These are phyloP conservation scores for Ambrosiella cleistominuta DNA, from an alignment of 2,329 filamentous ascomycete genomes.

Conservation along the genomic window DNA sequence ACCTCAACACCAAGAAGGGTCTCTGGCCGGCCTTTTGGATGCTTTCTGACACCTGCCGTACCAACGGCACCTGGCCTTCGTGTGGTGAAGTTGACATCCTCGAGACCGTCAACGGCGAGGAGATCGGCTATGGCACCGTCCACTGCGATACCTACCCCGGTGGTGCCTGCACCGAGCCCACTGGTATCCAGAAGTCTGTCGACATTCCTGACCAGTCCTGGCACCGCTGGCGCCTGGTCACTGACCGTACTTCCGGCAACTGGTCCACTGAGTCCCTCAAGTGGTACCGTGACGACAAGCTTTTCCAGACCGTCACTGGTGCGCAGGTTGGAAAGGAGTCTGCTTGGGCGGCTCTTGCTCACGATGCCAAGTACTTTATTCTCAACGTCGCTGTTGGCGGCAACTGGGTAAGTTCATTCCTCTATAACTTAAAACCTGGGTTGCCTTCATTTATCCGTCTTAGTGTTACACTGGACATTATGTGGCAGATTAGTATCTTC, in stretches of 20 bases:
- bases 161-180: constrained; percentile 34
- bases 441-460: neutral
- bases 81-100: constrained; percentile 42
- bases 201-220: constrained; percentile 24
- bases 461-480: neutral
- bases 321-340: constrained; percentile 25
- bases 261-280: constrained; percentile 32
- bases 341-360: constrained; percentile 33
- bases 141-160: constrained; percentile 32
- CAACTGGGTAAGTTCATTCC: constrained; percentile 26
- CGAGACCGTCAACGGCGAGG: constrained; percentile 35
- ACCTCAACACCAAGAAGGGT: constrained; percentile 28
- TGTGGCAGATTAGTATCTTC: neutral
- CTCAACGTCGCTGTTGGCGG: constrained; percentile 40
- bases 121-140: constrained; percentile 29
- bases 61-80: constrained; percentile 31
- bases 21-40: constrained; percentile 44
- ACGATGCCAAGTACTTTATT: constrained; percentile 33
- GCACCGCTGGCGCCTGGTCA: constrained; percentile 32
- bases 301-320: constrained; percentile 28
- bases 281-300: constrained; percentile 30
- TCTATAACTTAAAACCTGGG: neutral
- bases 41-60: constrained; percentile 31
- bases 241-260: constrained; percentile 29
- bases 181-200: constrained; percentile 23